Evolutionary conservation across 208 protist genomes (phyloP).

Genomic region (Tetramitus jugosus): DNA sequence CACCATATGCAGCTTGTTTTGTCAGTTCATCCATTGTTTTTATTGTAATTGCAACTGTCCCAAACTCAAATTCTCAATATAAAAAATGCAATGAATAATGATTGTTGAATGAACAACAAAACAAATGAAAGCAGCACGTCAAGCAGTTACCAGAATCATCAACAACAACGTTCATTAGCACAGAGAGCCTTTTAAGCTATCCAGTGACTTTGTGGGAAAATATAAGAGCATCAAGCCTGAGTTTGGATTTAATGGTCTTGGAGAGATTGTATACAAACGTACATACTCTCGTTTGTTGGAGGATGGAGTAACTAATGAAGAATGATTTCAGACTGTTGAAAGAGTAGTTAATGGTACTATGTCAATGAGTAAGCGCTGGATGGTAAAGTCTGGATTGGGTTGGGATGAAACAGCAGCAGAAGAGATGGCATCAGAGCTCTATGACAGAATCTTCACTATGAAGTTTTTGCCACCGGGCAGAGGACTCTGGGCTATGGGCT

Average conservation of each 20-base stretch:
- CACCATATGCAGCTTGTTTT: too few relatives aligned
- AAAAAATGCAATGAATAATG: too few relatives aligned
- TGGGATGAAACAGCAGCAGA: too few relatives aligned
- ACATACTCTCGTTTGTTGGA: constrained; percentile 55
- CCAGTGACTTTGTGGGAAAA: constrained; percentile 17
- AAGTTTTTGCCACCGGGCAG: constrained; percentile 63
- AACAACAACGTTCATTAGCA: too few relatives aligned
- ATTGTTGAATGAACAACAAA: too few relatives aligned
- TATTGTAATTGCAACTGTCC: too few relatives aligned
- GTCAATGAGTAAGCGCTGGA: constrained; percentile 55
- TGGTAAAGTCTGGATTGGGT: constrained; percentile 32
- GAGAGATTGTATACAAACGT: constrained; percentile 50
- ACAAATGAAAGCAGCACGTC: too few relatives aligned
- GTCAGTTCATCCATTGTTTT: too few relatives aligned
- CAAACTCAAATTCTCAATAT: too few relatives aligned
- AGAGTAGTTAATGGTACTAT: constrained; percentile 67
- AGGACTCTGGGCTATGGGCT: constrained; percentile 70
- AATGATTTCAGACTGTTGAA: constrained; percentile 65
- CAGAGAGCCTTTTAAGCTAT: too few relatives aligned
- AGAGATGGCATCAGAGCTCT: too few relatives aligned
- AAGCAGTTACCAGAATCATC: too few relatives aligned
- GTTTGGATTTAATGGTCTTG: constrained; percentile 54
- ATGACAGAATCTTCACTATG: constrained; percentile 58
- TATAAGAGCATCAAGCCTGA: constrained; percentile 16
- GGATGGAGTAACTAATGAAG: constrained; percentile 47